phyloP scores from a whole-genome alignment of 176 grass and related monocot genomes.

The Lolium perenne region DNA sequence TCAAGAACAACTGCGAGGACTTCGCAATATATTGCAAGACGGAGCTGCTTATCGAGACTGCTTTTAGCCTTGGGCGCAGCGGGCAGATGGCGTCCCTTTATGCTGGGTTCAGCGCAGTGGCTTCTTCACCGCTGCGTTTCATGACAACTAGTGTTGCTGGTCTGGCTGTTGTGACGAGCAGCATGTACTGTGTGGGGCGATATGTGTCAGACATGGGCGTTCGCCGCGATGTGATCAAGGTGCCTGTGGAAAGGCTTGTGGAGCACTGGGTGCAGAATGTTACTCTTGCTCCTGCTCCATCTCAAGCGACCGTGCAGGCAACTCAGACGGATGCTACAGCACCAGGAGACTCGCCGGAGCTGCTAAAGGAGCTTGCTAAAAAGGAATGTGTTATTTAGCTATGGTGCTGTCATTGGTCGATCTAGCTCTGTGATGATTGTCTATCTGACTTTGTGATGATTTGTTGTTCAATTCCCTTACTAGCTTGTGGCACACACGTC shows the following conservation, averaged over 20 bases:
- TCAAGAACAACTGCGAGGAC: slow-evolving; percentile 96
- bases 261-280: slow-evolving; percentile 33
- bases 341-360: background rate
- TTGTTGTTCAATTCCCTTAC: background rate
- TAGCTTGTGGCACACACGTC: background rate
- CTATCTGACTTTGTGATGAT: background rate
- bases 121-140: slow-evolving; percentile 68
- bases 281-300: slow-evolving; percentile 8
- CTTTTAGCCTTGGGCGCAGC: slow-evolving; percentile 74
- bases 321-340: background rate
- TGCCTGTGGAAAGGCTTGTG: slow-evolving; percentile 59
- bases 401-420: background rate
- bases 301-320: slow-evolving; percentile 1
- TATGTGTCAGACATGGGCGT: slow-evolving; percentile 65
- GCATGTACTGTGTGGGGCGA: slow-evolving; percentile 63
- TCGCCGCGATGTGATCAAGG: slow-evolving; percentile 66
- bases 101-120: slow-evolving; percentile 52
- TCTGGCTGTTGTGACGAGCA: slow-evolving; percentile 52
- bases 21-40: slow-evolving; percentile 96
- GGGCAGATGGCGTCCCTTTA: slow-evolving; percentile 76
- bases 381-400: background rate
- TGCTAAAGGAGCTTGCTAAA: background rate
- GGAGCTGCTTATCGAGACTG: slow-evolving; percentile 68
- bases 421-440: background rate
- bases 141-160: slow-evolving; percentile 53